phyloP scores from a whole-genome alignment of 164 flowering plant genomes.

The Stephania japonica region DNA sequence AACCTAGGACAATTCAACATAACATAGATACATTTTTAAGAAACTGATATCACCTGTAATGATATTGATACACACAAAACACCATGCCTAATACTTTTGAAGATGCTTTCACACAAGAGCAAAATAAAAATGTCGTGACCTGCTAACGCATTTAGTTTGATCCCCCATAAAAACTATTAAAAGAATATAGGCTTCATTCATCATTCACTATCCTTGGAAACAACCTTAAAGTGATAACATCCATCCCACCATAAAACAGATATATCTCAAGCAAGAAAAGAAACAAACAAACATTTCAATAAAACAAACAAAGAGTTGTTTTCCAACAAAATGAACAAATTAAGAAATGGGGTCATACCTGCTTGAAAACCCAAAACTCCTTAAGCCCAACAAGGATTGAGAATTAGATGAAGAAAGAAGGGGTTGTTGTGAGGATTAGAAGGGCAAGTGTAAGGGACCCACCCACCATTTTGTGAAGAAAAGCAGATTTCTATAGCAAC shows the following conservation, averaged over 20 bases:
- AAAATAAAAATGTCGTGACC: background rate
- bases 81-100: background rate
- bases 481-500: slow-evolving; percentile 7
- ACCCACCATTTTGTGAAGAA: slow-evolving; percentile 15
- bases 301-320: background rate
- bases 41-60: background rate
- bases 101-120: background rate
- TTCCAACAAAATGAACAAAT: background rate
- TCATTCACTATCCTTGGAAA: background rate
- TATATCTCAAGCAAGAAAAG: background rate
- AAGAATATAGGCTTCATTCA: background rate
- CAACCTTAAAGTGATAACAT: background rate
- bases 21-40: too few species aligned
- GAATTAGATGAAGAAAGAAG: slow-evolving; percentile 7
- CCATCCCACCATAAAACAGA: background rate
- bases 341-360: slow-evolving; percentile 8
- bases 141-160: background rate
- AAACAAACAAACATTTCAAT: background rate
- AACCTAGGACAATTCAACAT: background rate
- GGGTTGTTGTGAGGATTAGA: slow-evolving; percentile 9
- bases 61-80: background rate
- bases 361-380: slow-evolving; percentile 15
- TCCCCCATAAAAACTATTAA: background rate
- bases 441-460: slow-evolving; percentile 25
- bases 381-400: slow-evolving; percentile 11